phyloP scores from a whole-genome alignment of 352 stramenopile genomes.

The Globisporangium rhizosaccharum region DNA sequence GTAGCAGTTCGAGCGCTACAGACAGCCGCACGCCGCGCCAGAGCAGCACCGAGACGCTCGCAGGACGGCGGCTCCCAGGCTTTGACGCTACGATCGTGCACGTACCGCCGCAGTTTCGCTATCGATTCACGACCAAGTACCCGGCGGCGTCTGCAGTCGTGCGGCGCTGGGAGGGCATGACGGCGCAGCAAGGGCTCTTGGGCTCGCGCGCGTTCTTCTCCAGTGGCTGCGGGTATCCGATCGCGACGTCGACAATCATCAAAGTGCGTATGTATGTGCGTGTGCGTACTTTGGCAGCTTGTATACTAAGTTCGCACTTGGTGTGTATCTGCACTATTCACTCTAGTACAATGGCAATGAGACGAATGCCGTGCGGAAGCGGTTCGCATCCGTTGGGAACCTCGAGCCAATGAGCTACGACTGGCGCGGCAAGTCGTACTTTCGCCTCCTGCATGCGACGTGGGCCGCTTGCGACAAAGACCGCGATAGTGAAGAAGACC shows the following conservation, averaged over 20 bases:
- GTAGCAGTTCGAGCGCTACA: background rate
- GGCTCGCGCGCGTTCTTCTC: constrained; percentile 80
- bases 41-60: constrained; percentile 33
- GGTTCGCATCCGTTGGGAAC: constrained; percentile 50
- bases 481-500: constrained; percentile 69
- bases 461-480: constrained; percentile 69
- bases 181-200: constrained; percentile 57
- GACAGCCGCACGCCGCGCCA: background rate
- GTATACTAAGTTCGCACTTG: no score
- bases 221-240: constrained; percentile 73
- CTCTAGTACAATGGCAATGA: constrained; percentile 80
- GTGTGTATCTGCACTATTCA: background rate
- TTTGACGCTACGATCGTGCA: constrained; percentile 62
- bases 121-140: constrained; percentile 77
- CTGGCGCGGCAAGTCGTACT: constrained; percentile 86
- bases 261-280: constrained; percentile 30
- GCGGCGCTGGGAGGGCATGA: constrained; percentile 65
- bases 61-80: constrained; percentile 59
- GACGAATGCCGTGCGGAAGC: constrained; percentile 38
- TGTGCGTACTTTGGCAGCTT: background rate
- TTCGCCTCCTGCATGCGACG: constrained; percentile 71
- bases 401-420: constrained; percentile 65
- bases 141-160: constrained; percentile 71
- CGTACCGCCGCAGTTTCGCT: constrained; percentile 61
- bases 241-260: constrained; percentile 75